These are phyloP conservation scores for Echeveria elegans DNA, from an alignment of 164 flowering plant species.

Conservation along the genomic window DNA sequence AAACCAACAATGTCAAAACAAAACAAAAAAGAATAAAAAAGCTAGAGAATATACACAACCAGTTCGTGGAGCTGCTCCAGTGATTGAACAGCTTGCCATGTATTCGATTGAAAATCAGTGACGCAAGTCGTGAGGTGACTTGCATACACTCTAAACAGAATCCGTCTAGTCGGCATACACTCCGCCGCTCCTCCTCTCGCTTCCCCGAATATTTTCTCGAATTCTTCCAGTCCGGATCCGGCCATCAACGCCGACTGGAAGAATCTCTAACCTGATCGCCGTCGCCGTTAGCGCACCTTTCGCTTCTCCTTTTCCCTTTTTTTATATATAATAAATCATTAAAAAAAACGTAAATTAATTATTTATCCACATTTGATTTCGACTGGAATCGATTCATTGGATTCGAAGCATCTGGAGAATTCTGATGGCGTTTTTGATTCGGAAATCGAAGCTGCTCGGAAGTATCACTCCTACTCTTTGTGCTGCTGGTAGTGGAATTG, in stretches of 20 bases:
- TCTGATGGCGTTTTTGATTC: background rate
- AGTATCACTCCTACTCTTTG: background rate
- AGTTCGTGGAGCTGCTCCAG: conserved; percentile 55
- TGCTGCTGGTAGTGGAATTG: background rate
- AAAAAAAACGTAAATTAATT: too few relatives aligned
- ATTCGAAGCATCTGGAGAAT: too few relatives aligned
- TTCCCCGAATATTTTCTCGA: conserved; percentile 55
- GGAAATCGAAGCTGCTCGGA: background rate
- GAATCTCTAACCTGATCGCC: too few relatives aligned
- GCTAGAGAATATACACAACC: conserved; percentile 26
- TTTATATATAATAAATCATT: too few relatives aligned
- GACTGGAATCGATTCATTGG: too few relatives aligned
- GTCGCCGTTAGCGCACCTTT: too few relatives aligned
- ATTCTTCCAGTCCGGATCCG: conserved; percentile 29
- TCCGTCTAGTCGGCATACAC: conserved; percentile 21
- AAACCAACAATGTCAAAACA: conserved; percentile 4
- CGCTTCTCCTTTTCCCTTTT: too few relatives aligned
- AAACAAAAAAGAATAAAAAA: background rate
- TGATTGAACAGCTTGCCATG: conserved; percentile 50
- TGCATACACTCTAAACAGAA: conserved; percentile 38
- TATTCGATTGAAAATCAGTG: conserved; percentile 47
- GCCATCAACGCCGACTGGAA: conserved; percentile 12
- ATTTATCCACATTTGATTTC: too few relatives aligned
- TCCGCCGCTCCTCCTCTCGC: conserved; percentile 43
- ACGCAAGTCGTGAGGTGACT: conserved; percentile 36